phyloP scores from a whole-genome alignment of 257 asterid genomes.

The Thymus quinquecostatus region DNA sequence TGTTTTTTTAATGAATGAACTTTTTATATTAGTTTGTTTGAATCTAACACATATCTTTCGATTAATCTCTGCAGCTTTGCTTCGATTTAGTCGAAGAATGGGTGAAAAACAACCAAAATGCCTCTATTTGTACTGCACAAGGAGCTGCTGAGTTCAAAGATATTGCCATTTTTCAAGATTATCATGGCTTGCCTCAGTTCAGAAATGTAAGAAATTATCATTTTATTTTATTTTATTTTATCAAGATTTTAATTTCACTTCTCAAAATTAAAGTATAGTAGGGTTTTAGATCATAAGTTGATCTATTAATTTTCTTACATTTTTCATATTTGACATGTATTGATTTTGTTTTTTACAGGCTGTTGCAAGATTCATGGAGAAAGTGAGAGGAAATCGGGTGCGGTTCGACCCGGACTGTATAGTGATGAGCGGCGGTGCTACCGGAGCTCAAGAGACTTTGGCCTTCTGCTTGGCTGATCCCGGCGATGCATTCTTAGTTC shows the following conservation, averaged over 20 bases:
- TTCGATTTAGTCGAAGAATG: slow-evolving; percentile 68
- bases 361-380: slow-evolving; percentile 86
- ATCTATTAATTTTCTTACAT: background rate
- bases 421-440: slow-evolving; percentile 94
- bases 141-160: slow-evolving; percentile 60
- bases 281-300: no score
- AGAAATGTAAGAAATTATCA: slow-evolving; percentile 50
- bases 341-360: slow-evolving; percentile 47
- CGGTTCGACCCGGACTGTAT: slow-evolving; percentile 71
- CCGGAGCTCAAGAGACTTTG: slow-evolving; percentile 77
- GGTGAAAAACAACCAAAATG: slow-evolving; percentile 52
- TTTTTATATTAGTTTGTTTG: background rate
- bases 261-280: no score
- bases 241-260: background rate
- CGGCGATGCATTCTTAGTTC: slow-evolving; percentile 82
- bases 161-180: slow-evolving; percentile 68
- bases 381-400: slow-evolving; percentile 68
- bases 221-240: background rate
- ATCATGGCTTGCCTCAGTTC: slow-evolving; percentile 80
- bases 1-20: background rate
- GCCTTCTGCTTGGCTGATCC: slow-evolving; percentile 90
- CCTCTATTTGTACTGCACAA: slow-evolving; percentile 62
- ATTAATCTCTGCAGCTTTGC: slow-evolving; percentile 49
- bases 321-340: no score
- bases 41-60: background rate